A percentile compares a stretch with the other conserved stretches of the same genome.
Evolutionary conservation across 306 rosid species (phyloP).

Genomic region (Begonia fuchsioides): DNA sequence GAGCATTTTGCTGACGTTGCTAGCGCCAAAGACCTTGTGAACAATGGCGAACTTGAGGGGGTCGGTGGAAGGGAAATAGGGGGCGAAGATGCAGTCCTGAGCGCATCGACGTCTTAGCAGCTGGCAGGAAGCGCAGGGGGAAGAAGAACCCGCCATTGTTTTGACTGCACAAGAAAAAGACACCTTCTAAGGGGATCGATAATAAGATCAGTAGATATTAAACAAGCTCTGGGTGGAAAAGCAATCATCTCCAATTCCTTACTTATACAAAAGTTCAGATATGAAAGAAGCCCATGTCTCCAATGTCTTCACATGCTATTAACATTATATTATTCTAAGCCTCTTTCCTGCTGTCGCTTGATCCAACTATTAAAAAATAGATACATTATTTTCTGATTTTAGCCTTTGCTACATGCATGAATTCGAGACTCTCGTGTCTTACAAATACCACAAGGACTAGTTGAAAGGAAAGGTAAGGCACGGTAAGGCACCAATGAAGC

Average conservation of each 20-base stretch:
- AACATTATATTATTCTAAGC: constrained; percentile 6
- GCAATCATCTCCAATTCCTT: constrained; percentile 13
- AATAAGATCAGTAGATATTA: neutral
- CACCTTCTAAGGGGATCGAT: too few species aligned
- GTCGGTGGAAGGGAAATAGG: constrained; percentile 66
- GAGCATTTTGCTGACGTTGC: constrained; percentile 76
- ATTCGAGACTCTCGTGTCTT: too few species aligned
- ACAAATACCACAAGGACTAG: too few species aligned
- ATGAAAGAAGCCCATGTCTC: constrained; percentile 11
- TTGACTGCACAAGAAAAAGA: neutral
- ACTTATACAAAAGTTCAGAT: constrained; percentile 36
- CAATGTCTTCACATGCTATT: constrained; percentile 39
- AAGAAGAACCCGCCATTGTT: constrained; percentile 44
- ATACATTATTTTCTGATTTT: neutral
- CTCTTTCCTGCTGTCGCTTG: neutral
- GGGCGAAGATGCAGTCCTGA: constrained; percentile 62
- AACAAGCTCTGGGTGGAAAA: constrained; percentile 13
- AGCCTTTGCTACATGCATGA: neutral
- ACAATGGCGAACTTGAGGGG: constrained; percentile 70
- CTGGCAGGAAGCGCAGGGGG: constrained; percentile 85
- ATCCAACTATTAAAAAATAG: neutral
- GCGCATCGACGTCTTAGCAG: constrained; percentile 72
- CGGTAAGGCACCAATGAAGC: too few species aligned
- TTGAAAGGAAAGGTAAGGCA: too few species aligned
- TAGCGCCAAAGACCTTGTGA: constrained; percentile 83